These are phyloP conservation scores for Schizosaccharomyces versatilis DNA, from an alignment of 1,139 yeast species.

Conservation along the genomic window DNA sequence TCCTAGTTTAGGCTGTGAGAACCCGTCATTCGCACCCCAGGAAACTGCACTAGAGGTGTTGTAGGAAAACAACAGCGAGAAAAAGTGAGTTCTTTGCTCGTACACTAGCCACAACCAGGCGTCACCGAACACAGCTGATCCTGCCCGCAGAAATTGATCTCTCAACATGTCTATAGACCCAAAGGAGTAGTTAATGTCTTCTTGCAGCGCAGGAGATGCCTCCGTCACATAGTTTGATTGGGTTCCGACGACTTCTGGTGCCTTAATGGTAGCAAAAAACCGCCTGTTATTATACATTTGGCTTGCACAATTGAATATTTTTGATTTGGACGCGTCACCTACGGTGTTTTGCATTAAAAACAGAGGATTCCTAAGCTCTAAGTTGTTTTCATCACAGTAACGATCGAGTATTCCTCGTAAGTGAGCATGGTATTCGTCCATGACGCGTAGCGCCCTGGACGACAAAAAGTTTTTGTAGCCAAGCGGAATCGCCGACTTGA, in stretches of 20 bases:
- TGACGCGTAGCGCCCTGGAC: background rate
- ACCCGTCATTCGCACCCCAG: constrained; percentile 34
- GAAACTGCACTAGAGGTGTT: constrained; percentile 81
- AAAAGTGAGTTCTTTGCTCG: constrained; percentile 34
- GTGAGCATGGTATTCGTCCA: background rate
- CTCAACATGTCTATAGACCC: constrained; percentile 28
- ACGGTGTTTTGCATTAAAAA: background rate
- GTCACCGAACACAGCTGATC: constrained; percentile 37
- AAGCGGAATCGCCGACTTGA: background rate
- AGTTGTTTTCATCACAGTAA: background rate
- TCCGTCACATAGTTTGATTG: background rate
- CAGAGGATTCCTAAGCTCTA: background rate
- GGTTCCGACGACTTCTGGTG: background rate
- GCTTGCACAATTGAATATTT: background rate
- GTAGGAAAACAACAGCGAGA: constrained; percentile 43
- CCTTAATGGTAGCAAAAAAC: background rate
- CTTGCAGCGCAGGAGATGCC: background rate
- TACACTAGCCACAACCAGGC: constrained; percentile 88
- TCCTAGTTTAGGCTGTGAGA: constrained; percentile 25
- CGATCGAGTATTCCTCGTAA: background rate
- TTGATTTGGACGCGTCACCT: background rate
- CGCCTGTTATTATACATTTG: background rate
- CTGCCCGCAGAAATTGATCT: constrained; percentile 31
- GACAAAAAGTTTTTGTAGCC: background rate
- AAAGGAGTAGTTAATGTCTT: background rate